These are phyloP conservation scores for Allodekkera sacchari DNA, from an alignment of 805 yeast genomes.

Conservation along the genomic window DNA sequence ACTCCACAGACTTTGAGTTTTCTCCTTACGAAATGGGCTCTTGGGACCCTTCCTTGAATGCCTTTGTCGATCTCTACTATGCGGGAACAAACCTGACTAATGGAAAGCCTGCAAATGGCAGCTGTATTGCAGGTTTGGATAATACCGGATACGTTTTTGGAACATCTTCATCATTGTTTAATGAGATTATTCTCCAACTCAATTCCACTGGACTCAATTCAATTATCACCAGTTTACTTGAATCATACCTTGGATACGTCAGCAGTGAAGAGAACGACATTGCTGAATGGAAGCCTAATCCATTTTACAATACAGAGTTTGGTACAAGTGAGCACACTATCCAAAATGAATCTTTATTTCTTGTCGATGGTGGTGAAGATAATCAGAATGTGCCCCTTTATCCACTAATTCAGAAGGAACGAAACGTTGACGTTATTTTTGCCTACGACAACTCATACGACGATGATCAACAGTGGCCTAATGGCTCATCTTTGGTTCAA, in stretches of 20 bases:
- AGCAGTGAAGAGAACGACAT: constrained; percentile 50
- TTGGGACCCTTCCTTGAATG: constrained; percentile 70
- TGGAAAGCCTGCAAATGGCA: constrained; percentile 41
- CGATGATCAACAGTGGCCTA: constrained; percentile 53
- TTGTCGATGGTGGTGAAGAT: constrained; percentile 81
- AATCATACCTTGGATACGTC: constrained; percentile 33
- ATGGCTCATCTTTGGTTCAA: constrained; percentile 49
- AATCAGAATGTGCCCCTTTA: constrained; percentile 60
- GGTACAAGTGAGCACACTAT: constrained; percentile 31
- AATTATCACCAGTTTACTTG: constrained; percentile 35
- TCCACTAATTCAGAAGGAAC: constrained; percentile 54
- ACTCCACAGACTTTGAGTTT: constrained; percentile 61
- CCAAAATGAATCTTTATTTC: constrained; percentile 34
- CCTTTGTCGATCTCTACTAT: constrained; percentile 61
- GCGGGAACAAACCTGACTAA: constrained; percentile 57
- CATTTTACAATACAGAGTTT: constrained; percentile 42
- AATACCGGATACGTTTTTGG: constrained; percentile 79
- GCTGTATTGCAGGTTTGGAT: constrained; percentile 65
- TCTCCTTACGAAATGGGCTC: constrained; percentile 74
- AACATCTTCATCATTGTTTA: constrained; percentile 75
- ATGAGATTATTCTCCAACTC: constrained; percentile 50
- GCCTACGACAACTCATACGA: constrained; percentile 66
- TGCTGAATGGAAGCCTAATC: constrained; percentile 68
- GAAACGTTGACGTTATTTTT: constrained; percentile 55
- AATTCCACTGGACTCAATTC: constrained; percentile 46